phyloP scores from a whole-genome alignment of 345 rosid species.

The Boechera retrofracta region DNA sequence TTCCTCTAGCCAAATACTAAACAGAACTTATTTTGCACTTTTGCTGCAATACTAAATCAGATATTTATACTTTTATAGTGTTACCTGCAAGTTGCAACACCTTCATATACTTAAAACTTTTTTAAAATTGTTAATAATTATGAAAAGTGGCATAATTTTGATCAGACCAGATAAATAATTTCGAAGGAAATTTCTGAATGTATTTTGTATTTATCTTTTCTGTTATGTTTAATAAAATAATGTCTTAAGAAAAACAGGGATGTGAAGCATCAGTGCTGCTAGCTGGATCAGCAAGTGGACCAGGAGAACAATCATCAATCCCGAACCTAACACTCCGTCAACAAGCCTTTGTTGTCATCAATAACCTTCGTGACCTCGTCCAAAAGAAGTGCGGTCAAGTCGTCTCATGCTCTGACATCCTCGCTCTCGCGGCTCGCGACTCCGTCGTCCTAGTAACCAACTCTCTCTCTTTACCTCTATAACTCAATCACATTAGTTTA shows the following conservation, averaged over 20 bases:
- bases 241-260: slow-evolving; percentile 54
- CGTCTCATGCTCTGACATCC: slow-evolving; percentile 59
- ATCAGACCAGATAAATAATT: neutral
- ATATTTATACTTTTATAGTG: neutral
- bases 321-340: slow-evolving; percentile 59
- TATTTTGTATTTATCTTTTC: neutral
- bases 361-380: slow-evolving; percentile 49
- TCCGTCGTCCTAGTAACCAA: slow-evolving; percentile 49
- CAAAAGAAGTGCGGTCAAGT: slow-evolving; percentile 53
- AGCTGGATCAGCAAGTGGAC: slow-evolving; percentile 80
- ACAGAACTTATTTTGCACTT: neutral
- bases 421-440: slow-evolving; percentile 61
- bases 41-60: neutral
- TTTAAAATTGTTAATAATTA: neutral
- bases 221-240: neutral
- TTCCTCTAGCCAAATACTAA: neutral
- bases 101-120: neutral
- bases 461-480: neutral
- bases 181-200: neutral
- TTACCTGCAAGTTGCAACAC: neutral
- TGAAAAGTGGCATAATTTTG: neutral
- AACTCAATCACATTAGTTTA: neutral
- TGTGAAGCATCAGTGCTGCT: slow-evolving; percentile 89
- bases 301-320: slow-evolving; percentile 73
- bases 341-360: slow-evolving; percentile 50